phyloP scores from a whole-genome alignment of 306 rosid species.

The Acacia melanoxylon region DNA sequence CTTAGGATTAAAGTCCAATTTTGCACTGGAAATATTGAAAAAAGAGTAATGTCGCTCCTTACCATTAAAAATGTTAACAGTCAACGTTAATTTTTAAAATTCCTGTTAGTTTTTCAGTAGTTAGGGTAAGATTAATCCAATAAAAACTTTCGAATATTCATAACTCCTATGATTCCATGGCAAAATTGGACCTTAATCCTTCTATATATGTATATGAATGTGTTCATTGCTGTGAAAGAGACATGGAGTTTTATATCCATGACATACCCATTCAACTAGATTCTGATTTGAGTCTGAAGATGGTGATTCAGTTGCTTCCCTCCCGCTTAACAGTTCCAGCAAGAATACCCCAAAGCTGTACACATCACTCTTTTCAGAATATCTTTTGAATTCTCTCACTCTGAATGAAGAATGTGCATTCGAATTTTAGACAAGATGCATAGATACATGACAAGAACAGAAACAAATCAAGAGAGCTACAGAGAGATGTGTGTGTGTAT shows the following conservation, averaged over 20 bases:
- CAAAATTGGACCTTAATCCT: no score
- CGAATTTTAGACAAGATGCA: constrained; percentile 8
- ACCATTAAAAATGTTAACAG: no score
- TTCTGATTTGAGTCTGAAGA: constrained; percentile 48
- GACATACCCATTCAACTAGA: constrained; percentile 72
- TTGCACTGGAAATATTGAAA: no score
- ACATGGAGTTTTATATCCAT: background rate
- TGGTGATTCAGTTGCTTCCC: constrained; percentile 61
- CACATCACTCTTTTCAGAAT: constrained; percentile 87
- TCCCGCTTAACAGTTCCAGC: constrained; percentile 77
- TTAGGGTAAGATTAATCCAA: no score
- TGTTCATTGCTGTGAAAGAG: background rate
- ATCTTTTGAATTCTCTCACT: constrained; percentile 79
- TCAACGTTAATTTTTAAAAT: no score
- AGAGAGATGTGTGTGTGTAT: constrained; percentile 14
- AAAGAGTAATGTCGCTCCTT: no score
- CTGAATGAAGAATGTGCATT: constrained; percentile 46
- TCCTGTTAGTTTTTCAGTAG: no score
- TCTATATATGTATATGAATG: background rate
- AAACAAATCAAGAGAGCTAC: constrained; percentile 16
- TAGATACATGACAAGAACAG: constrained; percentile 8
- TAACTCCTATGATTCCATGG: no score
- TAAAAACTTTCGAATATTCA: no score
- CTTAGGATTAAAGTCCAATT: no score
- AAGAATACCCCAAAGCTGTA: constrained; percentile 90